phyloP scores from a whole-genome alignment of 2,329 filamentous ascomycete genomes.

The Phyllosticta ampelicida region DNA sequence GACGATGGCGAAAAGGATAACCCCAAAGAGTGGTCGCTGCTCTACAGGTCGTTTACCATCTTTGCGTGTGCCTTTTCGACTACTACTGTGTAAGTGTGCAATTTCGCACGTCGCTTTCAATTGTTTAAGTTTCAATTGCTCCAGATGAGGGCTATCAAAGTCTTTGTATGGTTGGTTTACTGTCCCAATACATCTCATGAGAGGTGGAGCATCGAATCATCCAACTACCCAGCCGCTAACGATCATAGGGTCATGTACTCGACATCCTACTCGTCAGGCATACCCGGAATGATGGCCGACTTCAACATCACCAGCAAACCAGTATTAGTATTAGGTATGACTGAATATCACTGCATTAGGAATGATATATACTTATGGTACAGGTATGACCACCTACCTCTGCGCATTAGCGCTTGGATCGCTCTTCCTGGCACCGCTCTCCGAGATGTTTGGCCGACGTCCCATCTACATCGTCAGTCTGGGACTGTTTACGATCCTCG shows the following conservation, averaged over 20 bases:
- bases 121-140: slow-evolving; percentile 39
- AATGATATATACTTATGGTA: too few species aligned
- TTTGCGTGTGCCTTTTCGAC: slow-evolving; percentile 48
- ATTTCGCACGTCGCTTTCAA: slow-evolving; percentile 43
- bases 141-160: not conserved
- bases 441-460: slow-evolving; percentile 44
- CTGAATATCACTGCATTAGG: too few species aligned
- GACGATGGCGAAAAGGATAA: slow-evolving; percentile 49
- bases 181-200: not conserved
- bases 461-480: slow-evolving; percentile 41
- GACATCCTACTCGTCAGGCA: slow-evolving; percentile 66
- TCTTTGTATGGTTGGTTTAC: too few species aligned
- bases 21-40: slow-evolving; percentile 57
- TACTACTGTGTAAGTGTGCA: slow-evolving; percentile 36
- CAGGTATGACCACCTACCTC: slow-evolving; percentile 40
- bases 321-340: slow-evolving; percentile 37
- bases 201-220: not conserved
- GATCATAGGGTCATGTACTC: slow-evolving; percentile 53
- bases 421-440: slow-evolving; percentile 45
- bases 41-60: slow-evolving; percentile 45
- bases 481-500: slow-evolving; percentile 44
- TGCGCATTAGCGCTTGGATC: slow-evolving; percentile 41
- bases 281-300: slow-evolving; percentile 56
- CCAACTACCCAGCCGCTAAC: not conserved
- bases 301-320: slow-evolving; percentile 37